These are phyloP conservation scores for Achaetomiella virescens DNA, from an alignment of 495 filamentous ascomycete species.

Conservation along the genomic window DNA sequence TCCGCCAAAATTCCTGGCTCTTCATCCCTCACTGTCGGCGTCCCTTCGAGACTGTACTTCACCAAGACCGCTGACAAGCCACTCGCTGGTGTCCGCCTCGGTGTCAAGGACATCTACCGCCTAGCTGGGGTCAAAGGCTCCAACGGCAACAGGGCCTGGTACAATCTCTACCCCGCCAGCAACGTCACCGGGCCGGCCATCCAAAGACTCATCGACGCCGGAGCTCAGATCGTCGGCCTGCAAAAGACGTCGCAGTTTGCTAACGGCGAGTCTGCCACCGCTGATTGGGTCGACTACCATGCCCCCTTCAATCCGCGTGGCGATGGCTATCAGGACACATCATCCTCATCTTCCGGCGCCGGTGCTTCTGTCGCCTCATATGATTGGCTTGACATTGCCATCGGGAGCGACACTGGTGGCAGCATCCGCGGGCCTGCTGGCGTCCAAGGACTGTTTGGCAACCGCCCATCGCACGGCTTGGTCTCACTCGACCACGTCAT, in stretches of 20 bases:
- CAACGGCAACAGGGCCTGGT: slow-evolving; percentile 52
- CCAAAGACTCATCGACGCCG: slow-evolving; percentile 52
- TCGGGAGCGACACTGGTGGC: slow-evolving; percentile 43
- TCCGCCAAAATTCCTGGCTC: slow-evolving; percentile 31
- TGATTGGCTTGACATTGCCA: slow-evolving; percentile 49
- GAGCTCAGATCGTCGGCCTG: slow-evolving; percentile 55
- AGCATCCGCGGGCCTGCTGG: slow-evolving; percentile 34
- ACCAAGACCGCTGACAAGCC: slow-evolving; percentile 37
- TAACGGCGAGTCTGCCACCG: slow-evolving; percentile 49
- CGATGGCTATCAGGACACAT: slow-evolving; percentile 49
- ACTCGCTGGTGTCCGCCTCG: slow-evolving; percentile 48
- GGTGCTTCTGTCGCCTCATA: slow-evolving; percentile 46
- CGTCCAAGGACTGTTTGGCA: slow-evolving; percentile 34
- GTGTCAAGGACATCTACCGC: slow-evolving; percentile 58
- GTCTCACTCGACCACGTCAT: slow-evolving; percentile 38
- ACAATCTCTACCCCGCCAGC: slow-evolving; percentile 44
- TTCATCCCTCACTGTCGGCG: slow-evolving; percentile 27
- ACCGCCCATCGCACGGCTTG: slow-evolving; percentile 31
- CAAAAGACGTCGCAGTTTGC: slow-evolving; percentile 55
- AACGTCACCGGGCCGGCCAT: slow-evolving; percentile 43
- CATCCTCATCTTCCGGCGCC: slow-evolving; percentile 42
- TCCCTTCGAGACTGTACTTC: slow-evolving; percentile 52
- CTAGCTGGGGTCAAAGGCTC: slow-evolving; percentile 49
- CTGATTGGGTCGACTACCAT: slow-evolving; percentile 50
- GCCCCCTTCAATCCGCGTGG: slow-evolving; percentile 53